Conservation (phyloP, 805 yeast genomes). For the Starmerella bacillaris region DNA sequence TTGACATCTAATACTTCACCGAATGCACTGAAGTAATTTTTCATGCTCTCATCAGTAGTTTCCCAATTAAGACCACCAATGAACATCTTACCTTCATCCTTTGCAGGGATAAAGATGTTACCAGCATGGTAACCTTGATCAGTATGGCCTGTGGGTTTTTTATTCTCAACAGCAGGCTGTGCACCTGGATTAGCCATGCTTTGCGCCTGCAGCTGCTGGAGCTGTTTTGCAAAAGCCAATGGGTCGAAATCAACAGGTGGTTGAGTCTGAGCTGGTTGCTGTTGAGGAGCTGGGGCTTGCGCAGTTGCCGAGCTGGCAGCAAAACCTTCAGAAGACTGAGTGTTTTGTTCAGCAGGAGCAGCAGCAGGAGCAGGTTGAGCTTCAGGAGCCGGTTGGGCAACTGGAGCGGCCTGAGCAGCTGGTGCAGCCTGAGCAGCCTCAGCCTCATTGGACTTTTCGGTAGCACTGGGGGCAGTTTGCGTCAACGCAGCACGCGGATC, state of each 20-base stretch:
- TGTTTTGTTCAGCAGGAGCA: constrained; percentile 2
- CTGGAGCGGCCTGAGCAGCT: constrained; percentile 12
- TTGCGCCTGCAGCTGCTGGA: constrained; percentile 17
- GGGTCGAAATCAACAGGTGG: constrained; percentile 13
- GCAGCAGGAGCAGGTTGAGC: constrained; percentile 5
- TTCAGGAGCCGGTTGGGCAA: constrained; percentile 8
- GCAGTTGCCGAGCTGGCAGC: constrained; percentile 12
- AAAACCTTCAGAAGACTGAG: constrained; percentile 5
- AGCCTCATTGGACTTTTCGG: constrained; percentile 4
- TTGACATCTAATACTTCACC: constrained; percentile 80
- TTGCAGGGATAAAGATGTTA: constrained; percentile 32
- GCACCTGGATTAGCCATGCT: constrained; percentile 1
- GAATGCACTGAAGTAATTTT: constrained; percentile 64
- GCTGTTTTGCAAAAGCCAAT: constrained; percentile 15
- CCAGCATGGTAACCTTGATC: constrained; percentile 21
- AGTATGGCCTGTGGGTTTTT: constrained; percentile 6
- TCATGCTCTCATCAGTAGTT: constrained; percentile 74
- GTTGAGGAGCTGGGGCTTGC: constrained; percentile 14
- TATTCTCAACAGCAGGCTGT: not conserved
- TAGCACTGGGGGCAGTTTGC: constrained; percentile 4
- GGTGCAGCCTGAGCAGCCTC: constrained; percentile 11
- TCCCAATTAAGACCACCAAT: constrained; percentile 98
- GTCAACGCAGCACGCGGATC: not conserved
- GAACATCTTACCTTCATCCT: constrained; percentile 81
- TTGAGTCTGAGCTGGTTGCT: constrained; percentile 11